Evolutionary conservation across 192 early-diverging fungal genomes (phyloP).

Genomic region (Umbelopsis sp.): DNA sequence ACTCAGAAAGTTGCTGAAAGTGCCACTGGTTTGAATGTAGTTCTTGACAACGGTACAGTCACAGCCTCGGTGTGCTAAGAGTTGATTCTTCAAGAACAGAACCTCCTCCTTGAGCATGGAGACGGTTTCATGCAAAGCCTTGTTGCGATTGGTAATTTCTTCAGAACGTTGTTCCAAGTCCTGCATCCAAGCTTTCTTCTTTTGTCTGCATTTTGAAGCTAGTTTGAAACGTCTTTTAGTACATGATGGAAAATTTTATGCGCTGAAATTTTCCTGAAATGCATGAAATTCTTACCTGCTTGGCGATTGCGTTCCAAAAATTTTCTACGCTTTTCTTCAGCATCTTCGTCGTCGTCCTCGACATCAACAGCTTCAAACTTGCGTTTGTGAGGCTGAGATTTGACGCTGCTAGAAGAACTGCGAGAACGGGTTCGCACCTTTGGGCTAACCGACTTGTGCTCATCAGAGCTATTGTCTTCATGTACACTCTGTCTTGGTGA

Average conservation of each 20-base stretch:
- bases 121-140: constrained; percentile 28
- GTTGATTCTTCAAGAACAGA: constrained; percentile 34
- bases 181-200: constrained; percentile 44
- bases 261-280: neutral
- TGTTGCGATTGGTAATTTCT: constrained; percentile 26
- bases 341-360: constrained; percentile 29
- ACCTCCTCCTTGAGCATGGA: constrained; percentile 37
- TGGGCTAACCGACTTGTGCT: neutral
- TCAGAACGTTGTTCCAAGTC: constrained; percentile 37
- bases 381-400: neutral
- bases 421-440: constrained; percentile 6
- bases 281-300: constrained; percentile 27
- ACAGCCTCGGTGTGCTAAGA: constrained; percentile 36
- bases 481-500: constrained; percentile 13
- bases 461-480: neutral
- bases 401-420: neutral
- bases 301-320: constrained; percentile 34
- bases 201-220: constrained; percentile 43
- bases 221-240: neutral
- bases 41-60: constrained; percentile 32
- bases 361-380: constrained; percentile 4
- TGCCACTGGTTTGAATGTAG: constrained; percentile 16
- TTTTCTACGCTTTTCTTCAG: constrained; percentile 31
- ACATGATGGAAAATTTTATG: neutral
- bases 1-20: constrained; percentile 3